Evolutionary conservation across 345 rosid genomes (phyloP).

Genomic region (Gossypium sturtianum): DNA sequence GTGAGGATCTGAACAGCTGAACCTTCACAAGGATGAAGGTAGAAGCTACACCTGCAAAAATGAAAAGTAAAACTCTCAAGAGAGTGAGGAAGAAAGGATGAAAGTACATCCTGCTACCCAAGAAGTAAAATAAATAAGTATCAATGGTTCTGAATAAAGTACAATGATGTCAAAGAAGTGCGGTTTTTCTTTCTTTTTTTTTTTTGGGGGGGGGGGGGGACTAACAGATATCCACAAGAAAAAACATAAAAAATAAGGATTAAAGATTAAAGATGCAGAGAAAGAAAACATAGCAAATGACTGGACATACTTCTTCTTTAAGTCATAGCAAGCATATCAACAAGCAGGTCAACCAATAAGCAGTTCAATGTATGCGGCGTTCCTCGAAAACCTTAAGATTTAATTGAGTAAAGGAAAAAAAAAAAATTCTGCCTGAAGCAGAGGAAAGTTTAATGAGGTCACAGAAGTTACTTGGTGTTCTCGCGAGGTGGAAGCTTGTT

Average conservation of each 20-base stretch:
- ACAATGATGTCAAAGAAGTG: neutral
- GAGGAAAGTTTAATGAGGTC: constrained; percentile 9
- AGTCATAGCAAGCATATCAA: constrained; percentile 2
- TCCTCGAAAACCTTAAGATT: neutral
- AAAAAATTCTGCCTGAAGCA: too few species aligned
- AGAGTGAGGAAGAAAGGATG: neutral
- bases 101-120: neutral
- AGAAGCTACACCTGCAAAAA: constrained; percentile 87
- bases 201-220: neutral
- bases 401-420: neutral
- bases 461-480: constrained; percentile 66
- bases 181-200: neutral
- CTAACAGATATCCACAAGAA: neutral
- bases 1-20: constrained; percentile 76
- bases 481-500: constrained; percentile 92
- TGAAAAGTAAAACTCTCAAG: neutral
- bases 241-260: neutral
- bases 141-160: neutral
- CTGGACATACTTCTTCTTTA: neutral
- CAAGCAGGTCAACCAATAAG: neutral
- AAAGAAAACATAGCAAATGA: neutral
- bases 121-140: neutral
- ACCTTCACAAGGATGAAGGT: constrained; percentile 90
- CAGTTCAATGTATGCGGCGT: neutral
- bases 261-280: neutral